Percentiles rank a stretch among this genome's conserved stretches.
phyloP scores from a whole-genome alignment of 1,139 yeast genomes.

The Geotrichum bryndzae region DNA sequence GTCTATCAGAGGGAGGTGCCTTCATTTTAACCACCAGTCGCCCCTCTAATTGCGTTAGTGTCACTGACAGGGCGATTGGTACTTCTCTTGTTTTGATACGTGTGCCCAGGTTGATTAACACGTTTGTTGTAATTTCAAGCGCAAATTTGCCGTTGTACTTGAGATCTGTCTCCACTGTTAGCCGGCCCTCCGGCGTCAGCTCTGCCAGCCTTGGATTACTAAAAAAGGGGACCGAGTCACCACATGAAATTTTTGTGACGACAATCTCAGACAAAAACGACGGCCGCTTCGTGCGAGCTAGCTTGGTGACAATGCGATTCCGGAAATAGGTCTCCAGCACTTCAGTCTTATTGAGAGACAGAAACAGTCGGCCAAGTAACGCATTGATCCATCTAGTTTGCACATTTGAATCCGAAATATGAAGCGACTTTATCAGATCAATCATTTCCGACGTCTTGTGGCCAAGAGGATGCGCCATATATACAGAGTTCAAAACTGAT shows the following conservation, averaged over 20 bases:
- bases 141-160: constrained; percentile 69
- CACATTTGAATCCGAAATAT: constrained; percentile 76
- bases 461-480: constrained; percentile 68
- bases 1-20: constrained; percentile 82
- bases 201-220: constrained; percentile 66
- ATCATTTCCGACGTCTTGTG: constrained; percentile 67
- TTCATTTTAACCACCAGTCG: constrained; percentile 63
- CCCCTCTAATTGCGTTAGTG: constrained; percentile 65
- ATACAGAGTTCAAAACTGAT: constrained; percentile 38
- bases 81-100: constrained; percentile 76
- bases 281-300: constrained; percentile 75
- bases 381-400: constrained; percentile 91
- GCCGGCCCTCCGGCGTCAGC: constrained; percentile 73
- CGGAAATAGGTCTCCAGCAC: constrained; percentile 53
- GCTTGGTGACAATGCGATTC: constrained; percentile 58
- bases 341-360: constrained; percentile 68
- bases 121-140: constrained; percentile 72
- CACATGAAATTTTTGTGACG: constrained; percentile 67
- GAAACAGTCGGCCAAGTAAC: constrained; percentile 69
- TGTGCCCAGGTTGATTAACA: constrained; percentile 64
- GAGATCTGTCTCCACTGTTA: constrained; percentile 57
- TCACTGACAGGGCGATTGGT: constrained; percentile 65
- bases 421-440: constrained; percentile 64
- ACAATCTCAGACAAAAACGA: constrained; percentile 80
- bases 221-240: constrained; percentile 72